Evolutionary conservation across 805 yeast species (phyloP).

Genomic region (Candida hispaniensis): DNA sequence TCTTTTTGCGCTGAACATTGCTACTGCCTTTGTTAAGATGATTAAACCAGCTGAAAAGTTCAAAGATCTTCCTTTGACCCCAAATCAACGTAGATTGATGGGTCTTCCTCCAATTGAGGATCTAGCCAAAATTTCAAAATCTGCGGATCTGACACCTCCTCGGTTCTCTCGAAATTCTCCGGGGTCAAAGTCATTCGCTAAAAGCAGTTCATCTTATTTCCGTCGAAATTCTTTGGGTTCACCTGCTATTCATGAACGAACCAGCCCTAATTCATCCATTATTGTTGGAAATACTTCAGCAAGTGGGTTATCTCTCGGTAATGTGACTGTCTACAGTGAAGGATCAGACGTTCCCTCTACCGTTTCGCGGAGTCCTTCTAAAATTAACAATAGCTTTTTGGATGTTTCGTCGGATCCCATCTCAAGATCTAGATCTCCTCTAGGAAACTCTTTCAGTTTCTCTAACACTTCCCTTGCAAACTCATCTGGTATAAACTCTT

Average conservation of each 20-base stretch:
- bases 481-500: constrained; percentile 6
- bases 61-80: constrained; percentile 24
- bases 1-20: constrained; percentile 21
- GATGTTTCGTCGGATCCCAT: constrained; percentile 7
- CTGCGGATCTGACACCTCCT: constrained; percentile 24
- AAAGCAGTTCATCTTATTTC: no score
- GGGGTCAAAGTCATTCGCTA: constrained; percentile 6
- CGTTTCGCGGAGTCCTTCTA: constrained; percentile 2
- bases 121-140: constrained; percentile 7
- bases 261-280: constrained; percentile 4
- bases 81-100: constrained; percentile 24
- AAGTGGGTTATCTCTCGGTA: constrained; percentile 20
- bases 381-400: constrained; percentile 1
- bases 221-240: no score
- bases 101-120: constrained; percentile 24
- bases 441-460: constrained; percentile 3
- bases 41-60: constrained; percentile 19
- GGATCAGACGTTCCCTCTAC: constrained; percentile 9
- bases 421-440: constrained; percentile 3
- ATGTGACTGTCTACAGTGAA: constrained; percentile 11
- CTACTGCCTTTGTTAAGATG: constrained; percentile 16
- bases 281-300: constrained; percentile 13
- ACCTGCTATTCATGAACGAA: neutral
- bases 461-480: constrained; percentile 1
- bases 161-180: constrained; percentile 15